Conservation (phyloP, 2,329 filamentous ascomycete species). For the Aspergillus sp. region DNA sequence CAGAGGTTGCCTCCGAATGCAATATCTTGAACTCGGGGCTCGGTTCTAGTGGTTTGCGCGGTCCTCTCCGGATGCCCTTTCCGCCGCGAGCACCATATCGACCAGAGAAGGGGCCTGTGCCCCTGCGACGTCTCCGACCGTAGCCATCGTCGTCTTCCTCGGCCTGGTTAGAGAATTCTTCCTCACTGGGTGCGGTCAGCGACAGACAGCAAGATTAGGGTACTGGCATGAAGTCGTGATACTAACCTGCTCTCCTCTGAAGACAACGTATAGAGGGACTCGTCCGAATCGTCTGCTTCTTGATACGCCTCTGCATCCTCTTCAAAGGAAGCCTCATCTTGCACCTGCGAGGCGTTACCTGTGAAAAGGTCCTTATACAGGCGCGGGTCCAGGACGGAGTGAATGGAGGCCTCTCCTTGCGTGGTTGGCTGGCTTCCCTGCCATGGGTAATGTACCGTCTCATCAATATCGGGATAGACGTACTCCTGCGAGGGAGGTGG, state of each 20-base stretch:
- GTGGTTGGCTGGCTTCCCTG: constrained; percentile 24
- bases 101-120: constrained; percentile 37
- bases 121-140: constrained; percentile 30
- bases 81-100: constrained; percentile 43
- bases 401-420: constrained; percentile 18
- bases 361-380: constrained; percentile 32
- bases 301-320: constrained; percentile 16
- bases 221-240: background rate
- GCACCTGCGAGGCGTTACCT: constrained; percentile 14
- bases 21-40: constrained; percentile 51
- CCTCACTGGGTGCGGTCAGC: constrained; percentile 26
- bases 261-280: constrained; percentile 27
- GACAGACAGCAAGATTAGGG: background rate
- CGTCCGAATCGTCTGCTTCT: constrained; percentile 22
- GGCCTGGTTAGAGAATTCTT: constrained; percentile 25
- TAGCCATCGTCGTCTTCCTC: constrained; percentile 29
- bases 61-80: constrained; percentile 50
- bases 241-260: constrained; percentile 31
- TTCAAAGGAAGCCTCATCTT: constrained; percentile 11
- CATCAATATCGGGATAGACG: constrained; percentile 37
- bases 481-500: constrained; percentile 23
- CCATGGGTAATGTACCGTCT: constrained; percentile 37
- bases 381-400: constrained; percentile 36
- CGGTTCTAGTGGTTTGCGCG: constrained; percentile 49
- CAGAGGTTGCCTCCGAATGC: constrained; percentile 50